Conservation (phyloP, 306 rosid species). For the Cicer judaicum region DNA sequence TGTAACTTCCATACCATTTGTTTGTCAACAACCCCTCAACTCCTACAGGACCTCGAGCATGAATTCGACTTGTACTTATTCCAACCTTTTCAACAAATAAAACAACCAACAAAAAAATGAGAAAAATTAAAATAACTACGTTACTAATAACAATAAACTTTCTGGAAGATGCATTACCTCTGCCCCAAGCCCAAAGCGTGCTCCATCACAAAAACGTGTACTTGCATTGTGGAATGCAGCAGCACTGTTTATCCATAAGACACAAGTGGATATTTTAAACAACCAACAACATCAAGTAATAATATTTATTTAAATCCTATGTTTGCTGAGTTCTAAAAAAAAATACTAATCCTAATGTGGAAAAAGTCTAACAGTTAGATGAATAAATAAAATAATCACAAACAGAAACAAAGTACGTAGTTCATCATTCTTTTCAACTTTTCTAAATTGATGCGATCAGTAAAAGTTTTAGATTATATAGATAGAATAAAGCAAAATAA, state of each 20-base stretch:
- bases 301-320: not conserved
- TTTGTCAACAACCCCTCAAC: constrained; percentile 89
- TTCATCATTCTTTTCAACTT: not conserved
- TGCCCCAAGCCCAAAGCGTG: constrained; percentile 84
- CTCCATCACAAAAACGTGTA: constrained; percentile 75
- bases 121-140: constrained; percentile 25
- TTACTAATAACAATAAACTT: not conserved
- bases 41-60: constrained; percentile 97
- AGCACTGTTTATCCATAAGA: constrained; percentile 57
- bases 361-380: not conserved
- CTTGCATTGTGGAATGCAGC: constrained; percentile 90
- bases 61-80: constrained; percentile 75
- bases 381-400: not conserved
- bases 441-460: not conserved
- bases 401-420: not conserved
- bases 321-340: too few relatives aligned
- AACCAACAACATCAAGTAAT: constrained; percentile 5
- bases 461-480: not conserved
- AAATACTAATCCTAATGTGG: not conserved
- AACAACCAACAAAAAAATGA: constrained; percentile 23
- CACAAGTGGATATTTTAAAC: not conserved
- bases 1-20: constrained; percentile 65
- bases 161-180: constrained; percentile 57
- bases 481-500: not conserved
- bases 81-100: constrained; percentile 68